Base-by-base conservation (phyloP, 2,329 filamentous ascomycete genomes). In the Botrytis fragariae region DNA sequence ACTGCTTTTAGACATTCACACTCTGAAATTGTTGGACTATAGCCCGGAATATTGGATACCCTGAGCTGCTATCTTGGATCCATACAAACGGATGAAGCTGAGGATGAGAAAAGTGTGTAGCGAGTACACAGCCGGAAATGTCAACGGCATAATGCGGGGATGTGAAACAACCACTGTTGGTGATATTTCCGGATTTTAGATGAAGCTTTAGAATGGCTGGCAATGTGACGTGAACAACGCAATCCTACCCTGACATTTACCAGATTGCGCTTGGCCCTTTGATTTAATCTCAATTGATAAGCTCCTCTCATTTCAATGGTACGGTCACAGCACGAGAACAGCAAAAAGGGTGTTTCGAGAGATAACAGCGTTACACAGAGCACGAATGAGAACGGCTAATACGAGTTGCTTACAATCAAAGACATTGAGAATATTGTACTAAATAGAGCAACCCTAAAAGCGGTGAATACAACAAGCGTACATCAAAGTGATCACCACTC, bases 401-500 rank as follows among this genome's bases (percentile, higher is more conserved):
- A 42, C 25, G 61, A 29, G 16, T 20, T 29, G 4, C 37, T 29
- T 29, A 39, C 0, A 54, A 37, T 68, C 16, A n/a, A 5, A 57
- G 12, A 42, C 12, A 57, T 18, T 57, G 25, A 32, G 9, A 57
- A 32, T 20, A 22, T 32, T 25, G 37, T 29, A 22, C 48, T 29
- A 32, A 57, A 59, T 9, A 32, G 29, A 42, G 14, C 25, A 32
- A 57, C 2, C 20, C 4, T 18, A 9, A 39, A 12, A 68, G 12
- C 4, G 64, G 42, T 18, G 35, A 14, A 65, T 57, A 42, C 35
- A 57, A 9, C 5, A 18, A 69, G 14, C 29, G 35, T 57, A 69
- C 35, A 57, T 32, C 18, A 4, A 6, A 37, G 20, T 3, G 10
- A 67, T 72, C 20, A 67, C 71, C 71, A 72, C 32, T 73, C 75